Percentiles rank a stretch among this genome's conserved stretches.
Evolutionary conservation across 1,284 basidiomycete genomes (phyloP).

Genomic region (Malassezia dermatis): DNA sequence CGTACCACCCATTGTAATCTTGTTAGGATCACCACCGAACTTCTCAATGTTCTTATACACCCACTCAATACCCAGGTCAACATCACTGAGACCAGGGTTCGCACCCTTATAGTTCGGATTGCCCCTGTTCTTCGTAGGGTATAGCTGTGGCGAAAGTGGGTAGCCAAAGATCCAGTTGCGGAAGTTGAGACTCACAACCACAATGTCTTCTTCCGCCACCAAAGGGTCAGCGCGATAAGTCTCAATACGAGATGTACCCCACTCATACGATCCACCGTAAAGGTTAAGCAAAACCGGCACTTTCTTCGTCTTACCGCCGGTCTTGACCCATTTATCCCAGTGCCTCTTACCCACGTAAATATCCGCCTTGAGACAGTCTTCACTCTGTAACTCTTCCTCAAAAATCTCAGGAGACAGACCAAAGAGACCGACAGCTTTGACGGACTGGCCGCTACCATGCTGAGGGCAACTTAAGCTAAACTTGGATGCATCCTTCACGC

Average conservation of each 20-base stretch:
- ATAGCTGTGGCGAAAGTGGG: slow-evolving; percentile 12
- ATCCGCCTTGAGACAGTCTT: slow-evolving; percentile 18
- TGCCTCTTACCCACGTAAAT: slow-evolving; percentile 13
- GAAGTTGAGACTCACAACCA: slow-evolving; percentile 13
- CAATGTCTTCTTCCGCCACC: slow-evolving; percentile 12
- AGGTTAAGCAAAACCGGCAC: slow-evolving; percentile 15
- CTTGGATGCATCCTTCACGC: slow-evolving; percentile 13
- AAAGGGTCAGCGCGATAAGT: slow-evolving; percentile 7
- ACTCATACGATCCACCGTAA: slow-evolving; percentile 17
- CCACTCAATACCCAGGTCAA: slow-evolving; percentile 50
- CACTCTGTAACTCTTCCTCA: slow-evolving; percentile 5
- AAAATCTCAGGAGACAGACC: slow-evolving; percentile 11
- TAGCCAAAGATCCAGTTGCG: slow-evolving; percentile 19
- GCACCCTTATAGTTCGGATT: slow-evolving; percentile 5
- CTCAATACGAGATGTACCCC: slow-evolving; percentile 9
- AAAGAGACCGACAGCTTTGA: slow-evolving; percentile 4
- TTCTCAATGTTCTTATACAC: slow-evolving; percentile 53
- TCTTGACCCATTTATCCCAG: slow-evolving; percentile 7
- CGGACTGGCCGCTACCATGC: slow-evolving; percentile 6
- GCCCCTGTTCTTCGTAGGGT: neutral
- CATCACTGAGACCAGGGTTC: slow-evolving; percentile 37
- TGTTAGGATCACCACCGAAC: slow-evolving; percentile 59
- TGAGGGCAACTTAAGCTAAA: slow-evolving; percentile 11
- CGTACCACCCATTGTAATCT: slow-evolving; percentile 75
- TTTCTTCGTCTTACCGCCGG: neutral